A percentile compares a stretch with the other conserved stretches of the same genome.
Evolutionary conservation across 2,329 filamentous ascomycete genomes (phyloP).

Genomic region (Ascochyta pisi): DNA sequence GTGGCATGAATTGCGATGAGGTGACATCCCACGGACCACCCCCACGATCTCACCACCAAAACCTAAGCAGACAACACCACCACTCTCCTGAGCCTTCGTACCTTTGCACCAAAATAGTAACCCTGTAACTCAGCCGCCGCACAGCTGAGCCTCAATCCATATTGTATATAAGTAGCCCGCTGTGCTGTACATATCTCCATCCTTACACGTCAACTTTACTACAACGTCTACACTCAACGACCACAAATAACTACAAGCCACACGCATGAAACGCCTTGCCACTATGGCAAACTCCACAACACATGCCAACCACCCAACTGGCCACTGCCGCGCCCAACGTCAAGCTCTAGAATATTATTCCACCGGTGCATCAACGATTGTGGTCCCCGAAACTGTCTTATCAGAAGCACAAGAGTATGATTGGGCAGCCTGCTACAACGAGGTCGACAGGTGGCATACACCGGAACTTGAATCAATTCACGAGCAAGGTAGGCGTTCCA

Average conservation of each 20-base stretch:
- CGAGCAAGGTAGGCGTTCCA: slow-evolving; percentile 5
- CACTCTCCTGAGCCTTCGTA: slow-evolving; percentile 3
- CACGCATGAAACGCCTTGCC: background rate
- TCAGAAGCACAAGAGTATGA: slow-evolving; percentile 28
- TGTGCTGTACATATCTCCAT: background rate
- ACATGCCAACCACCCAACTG: slow-evolving; percentile 9
- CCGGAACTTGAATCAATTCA: slow-evolving; percentile 6
- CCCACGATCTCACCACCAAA: slow-evolving; percentile 16
- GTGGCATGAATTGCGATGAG: slow-evolving; percentile 6
- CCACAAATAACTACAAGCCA: background rate
- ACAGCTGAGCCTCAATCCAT: background rate
- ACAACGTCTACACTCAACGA: background rate
- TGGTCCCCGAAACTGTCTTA: slow-evolving; percentile 22
- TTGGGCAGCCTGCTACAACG: slow-evolving; percentile 22
- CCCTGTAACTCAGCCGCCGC: slow-evolving; percentile 1
- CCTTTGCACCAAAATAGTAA: background rate
- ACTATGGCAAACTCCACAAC: background rate
- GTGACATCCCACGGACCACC: slow-evolving; percentile 15
- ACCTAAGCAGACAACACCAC: background rate
- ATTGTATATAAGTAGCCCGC: slow-evolving; percentile 1
- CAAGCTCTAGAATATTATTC: slow-evolving; percentile 28
- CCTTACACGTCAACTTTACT: background rate
- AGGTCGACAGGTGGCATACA: slow-evolving; percentile 13
- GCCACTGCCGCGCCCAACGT: slow-evolving; percentile 37
- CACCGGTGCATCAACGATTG: slow-evolving; percentile 26